Conservation (phyloP, 2,329 filamentous ascomycete species). For the Xylariales sp. region DNA sequence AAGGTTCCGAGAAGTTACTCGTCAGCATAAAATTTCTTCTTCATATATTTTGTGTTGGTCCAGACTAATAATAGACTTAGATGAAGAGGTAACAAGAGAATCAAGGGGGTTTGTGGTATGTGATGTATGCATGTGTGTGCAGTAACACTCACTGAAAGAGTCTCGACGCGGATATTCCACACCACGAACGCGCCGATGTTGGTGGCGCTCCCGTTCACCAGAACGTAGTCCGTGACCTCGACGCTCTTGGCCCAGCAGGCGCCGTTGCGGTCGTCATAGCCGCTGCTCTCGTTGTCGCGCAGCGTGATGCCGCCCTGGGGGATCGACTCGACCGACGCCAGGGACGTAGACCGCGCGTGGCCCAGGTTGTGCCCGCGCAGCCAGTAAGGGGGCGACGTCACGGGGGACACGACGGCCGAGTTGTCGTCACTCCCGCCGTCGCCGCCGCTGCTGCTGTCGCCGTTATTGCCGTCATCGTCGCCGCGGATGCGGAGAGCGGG, state of each 20-base stretch:
- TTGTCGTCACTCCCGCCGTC: not conserved
- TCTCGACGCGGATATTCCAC: slow-evolving; percentile 87
- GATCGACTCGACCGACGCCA: slow-evolving; percentile 42
- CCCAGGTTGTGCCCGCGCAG: slow-evolving; percentile 9
- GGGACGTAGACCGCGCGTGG: slow-evolving; percentile 27
- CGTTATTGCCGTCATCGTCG: too few relatives aligned
- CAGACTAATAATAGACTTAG: too few relatives aligned
- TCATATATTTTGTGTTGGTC: too few relatives aligned
- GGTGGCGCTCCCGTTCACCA: slow-evolving; percentile 52
- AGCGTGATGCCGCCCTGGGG: slow-evolving; percentile 53
- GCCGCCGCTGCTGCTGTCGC: not conserved
- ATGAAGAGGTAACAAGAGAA: too few relatives aligned
- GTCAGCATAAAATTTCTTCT: not conserved
- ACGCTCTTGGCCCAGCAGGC: slow-evolving; percentile 64
- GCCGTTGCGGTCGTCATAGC: slow-evolving; percentile 32
- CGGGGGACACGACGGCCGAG: slow-evolving; percentile 11
- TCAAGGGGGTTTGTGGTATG: too few relatives aligned
- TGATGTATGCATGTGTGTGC: too few relatives aligned
- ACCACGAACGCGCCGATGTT: slow-evolving; percentile 87
- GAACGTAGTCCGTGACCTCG: slow-evolving; percentile 50
- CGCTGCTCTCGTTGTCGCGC: slow-evolving; percentile 56
- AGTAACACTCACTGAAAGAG: slow-evolving; percentile 68
- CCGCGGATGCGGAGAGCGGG: slow-evolving; percentile 8
- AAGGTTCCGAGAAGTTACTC: too few relatives aligned
- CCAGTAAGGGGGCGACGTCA: slow-evolving; percentile 36